Conservation (phyloP, 192 early-diverging fungal species). For the Powellomyces hirtus region DNA sequence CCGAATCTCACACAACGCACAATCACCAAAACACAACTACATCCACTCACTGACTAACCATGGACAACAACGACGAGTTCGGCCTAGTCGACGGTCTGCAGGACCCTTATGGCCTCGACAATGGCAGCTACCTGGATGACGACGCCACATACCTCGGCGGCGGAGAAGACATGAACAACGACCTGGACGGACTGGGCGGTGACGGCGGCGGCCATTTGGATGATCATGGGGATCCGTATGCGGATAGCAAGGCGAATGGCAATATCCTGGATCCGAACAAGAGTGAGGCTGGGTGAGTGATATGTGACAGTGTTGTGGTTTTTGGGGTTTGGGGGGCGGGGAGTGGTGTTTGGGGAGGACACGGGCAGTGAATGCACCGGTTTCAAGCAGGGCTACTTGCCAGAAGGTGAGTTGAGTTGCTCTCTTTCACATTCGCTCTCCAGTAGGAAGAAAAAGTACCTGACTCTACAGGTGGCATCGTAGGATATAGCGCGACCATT, state of each 20-base stretch:
- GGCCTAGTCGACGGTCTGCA: conserved; percentile 14
- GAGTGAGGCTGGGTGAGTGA: conserved; percentile 31
- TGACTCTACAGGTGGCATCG: background rate
- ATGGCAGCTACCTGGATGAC: conserved; percentile 4
- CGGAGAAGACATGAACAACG: conserved; percentile 14
- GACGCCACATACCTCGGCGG: conserved; percentile 19
- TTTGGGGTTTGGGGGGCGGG: too few relatives aligned
- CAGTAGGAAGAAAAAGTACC: too few relatives aligned
- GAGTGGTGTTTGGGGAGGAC: too few relatives aligned
- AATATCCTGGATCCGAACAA: conserved; percentile 36
- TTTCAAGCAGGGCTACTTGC: too few relatives aligned
- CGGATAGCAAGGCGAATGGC: conserved; percentile 1
- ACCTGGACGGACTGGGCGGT: background rate
- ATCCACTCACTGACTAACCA: too few relatives aligned
- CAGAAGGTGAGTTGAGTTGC: too few relatives aligned
- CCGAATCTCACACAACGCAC: too few relatives aligned
- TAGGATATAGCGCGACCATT: background rate
- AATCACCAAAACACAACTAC: too few relatives aligned
- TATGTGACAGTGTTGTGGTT: too few relatives aligned
- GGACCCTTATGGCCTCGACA: conserved; percentile 19
- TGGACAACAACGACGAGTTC: conserved; percentile 18
- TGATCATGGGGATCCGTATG: background rate
- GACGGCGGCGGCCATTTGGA: background rate
- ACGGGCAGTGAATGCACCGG: too few relatives aligned
- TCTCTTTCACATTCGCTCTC: too few relatives aligned